Percentiles rank a stretch among this genome's conserved stretches.
Evolutionary conservation across 73 alveolate species (phyloP).

Genomic region (Paramecium primaurelia): DNA sequence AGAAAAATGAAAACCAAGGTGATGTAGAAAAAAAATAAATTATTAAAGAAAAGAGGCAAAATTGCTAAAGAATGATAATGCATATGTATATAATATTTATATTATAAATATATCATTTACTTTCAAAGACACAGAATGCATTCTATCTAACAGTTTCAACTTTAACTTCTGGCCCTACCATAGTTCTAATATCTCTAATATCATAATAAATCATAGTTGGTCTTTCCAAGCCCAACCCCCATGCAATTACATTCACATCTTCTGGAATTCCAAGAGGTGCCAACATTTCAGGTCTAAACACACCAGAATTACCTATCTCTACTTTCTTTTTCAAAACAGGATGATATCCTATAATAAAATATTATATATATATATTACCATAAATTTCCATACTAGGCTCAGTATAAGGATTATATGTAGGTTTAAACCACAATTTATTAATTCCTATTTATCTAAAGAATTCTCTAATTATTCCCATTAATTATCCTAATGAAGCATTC

Average conservation of each 20-base stretch:
- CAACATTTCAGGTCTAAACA: constrained; percentile 99
- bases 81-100: not conserved
- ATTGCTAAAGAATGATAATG: not conserved
- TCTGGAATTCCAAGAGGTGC: constrained; percentile 99
- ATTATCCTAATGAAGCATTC: constrained; percentile 93
- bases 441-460: constrained; percentile 98
- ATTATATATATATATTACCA: not conserved
- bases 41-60: not conserved
- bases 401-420: constrained; percentile 99
- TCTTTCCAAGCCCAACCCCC: constrained; percentile 99
- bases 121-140: constrained; percentile 87
- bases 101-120: constrained; percentile 53
- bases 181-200: constrained; percentile 91
- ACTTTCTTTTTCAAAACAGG: constrained; percentile 73
- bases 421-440: constrained; percentile 98
- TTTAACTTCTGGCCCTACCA: constrained; percentile 97
- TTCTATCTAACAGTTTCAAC: constrained; percentile 87
- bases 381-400: constrained; percentile 99
- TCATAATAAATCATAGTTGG: constrained; percentile 99
- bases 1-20: not conserved
- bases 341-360: not conserved
- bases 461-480: constrained; percentile 92
- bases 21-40: constrained; percentile 8
- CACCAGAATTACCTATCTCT: constrained; percentile 99
- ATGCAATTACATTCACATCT: constrained; percentile 98